phyloP scores from a whole-genome alignment of 208 protist species.

The Wallacemonas sp. region DNA sequence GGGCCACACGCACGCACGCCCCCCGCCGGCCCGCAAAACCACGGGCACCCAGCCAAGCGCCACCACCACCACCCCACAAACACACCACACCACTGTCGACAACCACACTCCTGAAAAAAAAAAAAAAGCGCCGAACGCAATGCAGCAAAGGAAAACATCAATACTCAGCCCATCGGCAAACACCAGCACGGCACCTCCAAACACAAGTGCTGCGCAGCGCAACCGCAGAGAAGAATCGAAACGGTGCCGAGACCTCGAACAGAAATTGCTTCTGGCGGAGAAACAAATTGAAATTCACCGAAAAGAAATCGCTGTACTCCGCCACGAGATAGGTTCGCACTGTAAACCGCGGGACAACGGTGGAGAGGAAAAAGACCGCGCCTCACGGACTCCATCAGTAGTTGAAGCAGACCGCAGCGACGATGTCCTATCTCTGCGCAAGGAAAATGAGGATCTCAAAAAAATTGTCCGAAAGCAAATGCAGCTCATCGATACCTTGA shows the following conservation, averaged over 20 bases:
- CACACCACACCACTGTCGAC: no score
- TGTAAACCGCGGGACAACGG: no score
- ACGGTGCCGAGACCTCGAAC: slow-evolving; percentile 11
- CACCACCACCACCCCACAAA: neutral
- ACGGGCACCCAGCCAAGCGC: neutral
- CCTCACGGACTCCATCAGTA: no score
- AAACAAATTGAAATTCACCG: slow-evolving; percentile 30
- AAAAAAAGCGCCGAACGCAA: slow-evolving; percentile 1
- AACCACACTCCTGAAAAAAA: neutral
- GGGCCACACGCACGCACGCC: neutral
- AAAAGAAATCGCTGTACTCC: slow-evolving; percentile 46
- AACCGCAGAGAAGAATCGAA: neutral
- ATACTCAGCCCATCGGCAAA: neutral
- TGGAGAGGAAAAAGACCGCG: no score
- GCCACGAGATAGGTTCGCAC: slow-evolving; percentile 20
- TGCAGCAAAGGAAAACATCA: neutral
- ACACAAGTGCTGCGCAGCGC: neutral
- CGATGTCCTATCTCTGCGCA: slow-evolving; percentile 38
- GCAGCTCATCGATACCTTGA: slow-evolving; percentile 93
- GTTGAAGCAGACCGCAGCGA: slow-evolving; percentile 14
- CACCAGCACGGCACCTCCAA: neutral
- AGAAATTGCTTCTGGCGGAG: slow-evolving; percentile 33
- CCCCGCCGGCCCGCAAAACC: slow-evolving; percentile 20
- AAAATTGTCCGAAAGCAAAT: slow-evolving; percentile 86
- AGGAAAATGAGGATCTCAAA: slow-evolving; percentile 82